Base-by-base conservation (phyloP, 2,329 filamentous ascomycete genomes). In the Waltergamsia citrina region DNA sequence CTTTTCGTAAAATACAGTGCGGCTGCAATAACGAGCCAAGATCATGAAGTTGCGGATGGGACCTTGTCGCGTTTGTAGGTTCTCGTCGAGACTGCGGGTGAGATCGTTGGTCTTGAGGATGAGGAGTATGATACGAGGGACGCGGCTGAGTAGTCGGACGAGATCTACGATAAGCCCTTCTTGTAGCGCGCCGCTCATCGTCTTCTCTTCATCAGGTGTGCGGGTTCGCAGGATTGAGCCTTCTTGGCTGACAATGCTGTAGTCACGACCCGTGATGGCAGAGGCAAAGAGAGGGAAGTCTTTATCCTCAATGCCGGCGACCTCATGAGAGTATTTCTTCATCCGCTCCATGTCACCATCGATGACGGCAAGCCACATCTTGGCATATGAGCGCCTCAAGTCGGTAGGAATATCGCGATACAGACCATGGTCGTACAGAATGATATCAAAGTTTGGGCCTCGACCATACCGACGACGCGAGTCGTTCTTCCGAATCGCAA, bases 31-130 rank as follows among this genome's bases (percentile, higher is more conserved):
- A 22, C 76, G 60, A 4, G 78, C 78, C 19, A 84, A 63, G 42
- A 84, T 83, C 50, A 83, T 60, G 46, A 83, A 83, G 11, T 63
- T 71, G 31, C 76, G 67, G 42, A 80, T 69, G 4, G 78, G 76
- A 0, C 78, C 78, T 41, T 74, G 71, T 6, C 73, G 69, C 1
- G 85, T 92, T 36, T 88, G 81, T 24, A 93, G 66, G 51, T 82
- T 88, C 64, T 98, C 92, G 53, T 98, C 92, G 14, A 98, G 71
- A 47, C 82, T 92, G 43, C 92, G 78, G 12, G 92, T 98, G 25
- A 98, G 65, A 59, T 98, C 92, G 54, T 98, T 98, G 3, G 92
- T 98, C 63, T 98, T 98, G 41, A 98, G 70, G 44, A 98, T 96
- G 19, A 98, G 67, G 10, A 98, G 69, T 35, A 98, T 94, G 43